A percentile compares a stretch with the other conserved stretches of the same genome.
Evolutionary conservation across 2,329 filamentous ascomycete species (phyloP).

Genomic region (Thielaviopsis ethacetica): DNA sequence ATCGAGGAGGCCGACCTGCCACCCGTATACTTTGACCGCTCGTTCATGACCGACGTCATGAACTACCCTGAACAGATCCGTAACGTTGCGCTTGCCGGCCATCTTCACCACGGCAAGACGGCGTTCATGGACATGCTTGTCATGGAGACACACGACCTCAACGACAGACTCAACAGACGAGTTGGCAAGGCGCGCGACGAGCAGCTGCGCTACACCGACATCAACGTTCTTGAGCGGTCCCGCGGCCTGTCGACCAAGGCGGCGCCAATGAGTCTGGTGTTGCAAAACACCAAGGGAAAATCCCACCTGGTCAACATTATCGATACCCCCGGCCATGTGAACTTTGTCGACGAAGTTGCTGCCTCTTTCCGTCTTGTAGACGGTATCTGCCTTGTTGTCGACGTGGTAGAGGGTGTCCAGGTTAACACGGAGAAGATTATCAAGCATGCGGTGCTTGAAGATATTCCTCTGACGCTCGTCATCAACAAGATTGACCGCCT

Average conservation of each 20-base stretch:
- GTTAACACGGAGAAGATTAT: constrained; percentile 95
- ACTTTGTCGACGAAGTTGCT: constrained; percentile 95
- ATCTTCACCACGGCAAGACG: constrained; percentile 95
- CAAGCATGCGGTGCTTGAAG: constrained; percentile 82
- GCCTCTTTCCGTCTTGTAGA: constrained; percentile 75
- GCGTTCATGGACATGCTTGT: constrained; percentile 98
- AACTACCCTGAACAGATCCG: constrained; percentile 89
- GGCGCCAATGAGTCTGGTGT: constrained; percentile 81
- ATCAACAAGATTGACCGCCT: constrained; percentile 96
- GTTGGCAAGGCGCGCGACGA: constrained; percentile 71
- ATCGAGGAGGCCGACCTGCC: constrained; percentile 86
- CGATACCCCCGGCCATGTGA: constrained; percentile 93
- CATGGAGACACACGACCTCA: constrained; percentile 80
- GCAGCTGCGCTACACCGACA: constrained; percentile 87
- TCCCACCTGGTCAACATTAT: constrained; percentile 90
- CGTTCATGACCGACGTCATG: constrained; percentile 91
- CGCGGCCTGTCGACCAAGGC: constrained; percentile 84
- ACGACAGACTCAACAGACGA: constrained; percentile 61
- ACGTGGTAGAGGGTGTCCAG: constrained; percentile 98
- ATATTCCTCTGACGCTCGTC: constrained; percentile 73
- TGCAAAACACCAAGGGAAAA: constrained; percentile 80
- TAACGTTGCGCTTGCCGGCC: constrained; percentile 81
- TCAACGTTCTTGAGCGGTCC: constrained; percentile 76
- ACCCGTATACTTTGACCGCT: constrained; percentile 69
- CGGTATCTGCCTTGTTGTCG: constrained; percentile 82